Conservation (phyloP, 1,284 basidiomycete species). For the Abortiporus biennis region DNA sequence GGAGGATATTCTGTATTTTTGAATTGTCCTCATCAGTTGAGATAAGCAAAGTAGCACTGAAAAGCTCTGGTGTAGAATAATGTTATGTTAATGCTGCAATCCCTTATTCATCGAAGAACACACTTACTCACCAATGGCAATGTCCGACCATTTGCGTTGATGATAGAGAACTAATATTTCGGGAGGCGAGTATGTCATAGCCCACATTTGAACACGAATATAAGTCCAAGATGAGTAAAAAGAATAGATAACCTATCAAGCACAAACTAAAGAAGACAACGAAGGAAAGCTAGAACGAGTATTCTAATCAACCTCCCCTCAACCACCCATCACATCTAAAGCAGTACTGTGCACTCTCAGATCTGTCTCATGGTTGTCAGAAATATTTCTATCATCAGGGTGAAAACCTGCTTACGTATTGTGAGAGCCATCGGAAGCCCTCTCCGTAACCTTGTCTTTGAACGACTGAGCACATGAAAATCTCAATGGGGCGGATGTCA, state of each 20-base stretch:
- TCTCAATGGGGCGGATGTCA: conserved; percentile 97
- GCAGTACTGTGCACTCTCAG: conserved; percentile 15
- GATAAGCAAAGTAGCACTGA: no score
- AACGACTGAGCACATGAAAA: conserved; percentile 99
- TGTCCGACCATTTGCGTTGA: no score
- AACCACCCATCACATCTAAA: conserved; percentile 2
- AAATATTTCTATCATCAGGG: background rate
- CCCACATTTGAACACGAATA: no score
- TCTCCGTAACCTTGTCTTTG: conserved; percentile 99
- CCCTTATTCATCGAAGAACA: no score
- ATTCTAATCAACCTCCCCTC: conserved; percentile 6
- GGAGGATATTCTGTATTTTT: no score
- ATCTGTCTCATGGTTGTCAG: conserved; percentile 20
- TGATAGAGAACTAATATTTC: no score
- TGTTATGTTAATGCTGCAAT: no score
- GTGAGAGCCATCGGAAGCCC: conserved; percentile 98
- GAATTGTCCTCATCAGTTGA: no score
- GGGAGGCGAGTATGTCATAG: no score
- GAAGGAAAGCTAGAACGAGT: conserved; percentile 4
- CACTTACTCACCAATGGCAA: no score
- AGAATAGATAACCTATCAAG: conserved; percentile 10
- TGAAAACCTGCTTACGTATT: conserved; percentile 72
- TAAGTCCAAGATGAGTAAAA: no score
- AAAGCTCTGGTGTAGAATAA: no score
- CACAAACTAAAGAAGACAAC: conserved; percentile 6